Conservation (phyloP, 2,329 filamentous ascomycete species). For the Xylariomycetidae sp. region DNA sequence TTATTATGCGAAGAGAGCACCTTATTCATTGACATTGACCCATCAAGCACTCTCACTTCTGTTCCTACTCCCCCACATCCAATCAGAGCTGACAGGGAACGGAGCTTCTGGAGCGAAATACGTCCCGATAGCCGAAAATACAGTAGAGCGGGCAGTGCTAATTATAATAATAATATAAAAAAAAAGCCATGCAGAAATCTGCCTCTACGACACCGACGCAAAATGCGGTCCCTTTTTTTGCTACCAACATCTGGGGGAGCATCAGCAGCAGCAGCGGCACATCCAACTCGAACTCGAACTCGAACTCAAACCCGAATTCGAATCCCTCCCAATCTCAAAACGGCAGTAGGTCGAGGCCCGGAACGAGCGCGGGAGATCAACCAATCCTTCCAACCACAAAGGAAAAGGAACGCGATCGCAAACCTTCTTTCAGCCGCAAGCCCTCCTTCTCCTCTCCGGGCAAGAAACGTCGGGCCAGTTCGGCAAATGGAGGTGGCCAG, state of each 20-base stretch:
- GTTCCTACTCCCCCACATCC: constrained; percentile 2
- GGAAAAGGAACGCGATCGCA: constrained; percentile 44
- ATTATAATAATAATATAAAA: background rate
- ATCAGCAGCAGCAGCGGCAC: constrained; percentile 13
- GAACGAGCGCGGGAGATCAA: constrained; percentile 18
- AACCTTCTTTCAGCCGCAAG: constrained; percentile 50
- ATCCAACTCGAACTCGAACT: constrained; percentile 11
- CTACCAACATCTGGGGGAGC: constrained; percentile 25
- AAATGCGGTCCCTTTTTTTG: constrained; percentile 22
- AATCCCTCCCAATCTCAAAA: too few relatives aligned
- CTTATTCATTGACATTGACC: too few relatives aligned
- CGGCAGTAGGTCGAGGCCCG: constrained; percentile 5
- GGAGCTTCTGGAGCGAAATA: background rate
- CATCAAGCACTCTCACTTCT: too few relatives aligned
- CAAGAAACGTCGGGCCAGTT: constrained; percentile 37
- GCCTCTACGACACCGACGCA: constrained; percentile 15
- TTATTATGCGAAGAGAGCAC: too few relatives aligned
- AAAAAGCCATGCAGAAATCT: constrained; percentile 16
- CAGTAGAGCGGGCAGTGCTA: background rate
- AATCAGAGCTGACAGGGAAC: constrained; percentile 3
- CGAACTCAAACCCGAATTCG: constrained; percentile 3
- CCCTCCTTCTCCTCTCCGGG: constrained; percentile 42
- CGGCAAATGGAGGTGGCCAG: constrained; percentile 31
- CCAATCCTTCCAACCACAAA: constrained; percentile 28
- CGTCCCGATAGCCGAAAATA: background rate